Conservation (phyloP, 495 filamentous ascomycete genomes). For the Podospora appendiculata region DNA sequence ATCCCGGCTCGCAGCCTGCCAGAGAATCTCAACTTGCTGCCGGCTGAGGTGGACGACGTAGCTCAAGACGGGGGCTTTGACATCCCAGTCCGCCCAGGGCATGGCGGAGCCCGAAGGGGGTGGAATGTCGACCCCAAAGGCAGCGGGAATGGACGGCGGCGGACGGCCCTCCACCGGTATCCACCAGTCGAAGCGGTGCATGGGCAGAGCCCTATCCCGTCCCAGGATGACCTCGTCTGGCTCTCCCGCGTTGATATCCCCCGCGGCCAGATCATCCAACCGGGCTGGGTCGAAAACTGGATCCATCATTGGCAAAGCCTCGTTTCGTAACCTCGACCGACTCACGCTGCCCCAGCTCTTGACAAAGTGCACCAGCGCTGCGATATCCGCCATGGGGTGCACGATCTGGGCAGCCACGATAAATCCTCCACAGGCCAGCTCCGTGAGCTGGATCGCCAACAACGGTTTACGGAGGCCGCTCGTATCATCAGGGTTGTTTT, state of each 20-base stretch:
- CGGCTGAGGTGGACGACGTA: neutral
- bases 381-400: neutral
- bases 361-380: neutral
- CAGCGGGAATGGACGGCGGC: neutral
- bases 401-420: neutral
- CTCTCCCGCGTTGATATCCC: neutral
- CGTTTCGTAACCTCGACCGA: neutral
- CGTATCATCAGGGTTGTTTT: neutral
- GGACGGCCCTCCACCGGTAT: neutral
- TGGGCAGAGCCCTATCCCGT: neutral
- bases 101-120: neutral
- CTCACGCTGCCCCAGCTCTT: neutral
- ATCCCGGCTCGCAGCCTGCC: neutral
- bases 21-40: neutral
- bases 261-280: neutral
- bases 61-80: neutral
- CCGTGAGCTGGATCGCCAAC: constrained; percentile 1
- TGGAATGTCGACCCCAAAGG: neutral
- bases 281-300: neutral
- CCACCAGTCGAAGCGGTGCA: constrained; percentile 5
- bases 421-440: neutral
- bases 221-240: neutral
- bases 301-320: neutral
- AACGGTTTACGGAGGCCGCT: neutral
- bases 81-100: constrained; percentile 1